These are phyloP conservation scores for Neurospora sp. DNA, from an alignment of 495 filamentous ascomycete species.

Conservation along the genomic window DNA sequence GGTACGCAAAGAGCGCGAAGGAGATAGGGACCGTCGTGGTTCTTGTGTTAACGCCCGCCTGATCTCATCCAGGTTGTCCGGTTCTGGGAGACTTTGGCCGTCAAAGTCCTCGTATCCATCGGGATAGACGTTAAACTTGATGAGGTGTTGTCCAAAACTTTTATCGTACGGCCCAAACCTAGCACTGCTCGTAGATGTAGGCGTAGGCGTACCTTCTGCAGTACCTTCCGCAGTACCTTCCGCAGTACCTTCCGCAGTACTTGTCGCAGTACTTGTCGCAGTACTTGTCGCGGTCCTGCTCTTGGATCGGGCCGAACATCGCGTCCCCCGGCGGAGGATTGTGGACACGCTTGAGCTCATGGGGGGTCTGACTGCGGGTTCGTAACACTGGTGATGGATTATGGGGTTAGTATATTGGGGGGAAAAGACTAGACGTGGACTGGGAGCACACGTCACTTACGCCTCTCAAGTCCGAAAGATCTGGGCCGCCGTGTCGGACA, in stretches of 20 bases:
- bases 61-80: background rate
- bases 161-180: background rate
- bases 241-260: no score
- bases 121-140: background rate
- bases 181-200: background rate
- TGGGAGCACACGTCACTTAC: no score
- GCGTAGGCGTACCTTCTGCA: no score
- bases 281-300: background rate
- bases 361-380: background rate
- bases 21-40: background rate
- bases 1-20: background rate
- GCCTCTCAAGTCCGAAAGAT: no score
- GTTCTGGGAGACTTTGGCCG: background rate
- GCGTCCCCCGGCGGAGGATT: background rate
- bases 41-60: background rate
- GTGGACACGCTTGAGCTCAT: background rate
- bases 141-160: rapidly evolving
- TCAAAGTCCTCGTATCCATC: no score
- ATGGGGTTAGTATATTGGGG: background rate
- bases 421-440: no score
- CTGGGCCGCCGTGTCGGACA: no score
- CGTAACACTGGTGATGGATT: background rate
- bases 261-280: background rate
- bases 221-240: no score
- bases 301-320: background rate